These are phyloP conservation scores for Smittium mucronatum DNA, from an alignment of 371 early-diverging fungal species.

Conservation along the genomic window DNA sequence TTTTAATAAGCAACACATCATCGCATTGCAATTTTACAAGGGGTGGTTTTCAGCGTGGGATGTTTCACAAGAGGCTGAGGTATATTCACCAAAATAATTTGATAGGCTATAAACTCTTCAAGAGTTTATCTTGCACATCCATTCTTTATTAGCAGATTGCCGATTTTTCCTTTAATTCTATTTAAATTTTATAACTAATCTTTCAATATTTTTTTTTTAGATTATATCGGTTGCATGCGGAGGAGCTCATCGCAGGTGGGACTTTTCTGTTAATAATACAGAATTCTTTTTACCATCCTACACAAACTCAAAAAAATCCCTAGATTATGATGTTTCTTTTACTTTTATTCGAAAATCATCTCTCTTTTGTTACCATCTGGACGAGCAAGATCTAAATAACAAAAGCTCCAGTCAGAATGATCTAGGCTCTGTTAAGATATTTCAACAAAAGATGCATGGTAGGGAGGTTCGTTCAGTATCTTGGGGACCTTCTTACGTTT, in stretches of 20 bases:
- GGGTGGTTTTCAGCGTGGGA: constrained; percentile 5
- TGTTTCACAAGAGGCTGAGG: constrained; percentile 2
- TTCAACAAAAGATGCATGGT: neutral
- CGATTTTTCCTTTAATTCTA: too few relatives aligned
- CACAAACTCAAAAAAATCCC: neutral
- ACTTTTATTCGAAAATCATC: constrained; percentile 5
- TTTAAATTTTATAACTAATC: neutral
- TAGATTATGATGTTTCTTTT: neutral
- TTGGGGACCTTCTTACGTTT: neutral
- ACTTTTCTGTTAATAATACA: neutral
- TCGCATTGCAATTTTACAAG: neutral
- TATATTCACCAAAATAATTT: too few relatives aligned
- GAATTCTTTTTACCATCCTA: neutral
- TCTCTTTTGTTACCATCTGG: neutral
- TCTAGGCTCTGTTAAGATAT: neutral
- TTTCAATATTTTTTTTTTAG: neutral
- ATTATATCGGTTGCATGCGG: constrained; percentile 3
- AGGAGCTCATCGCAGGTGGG: constrained; percentile 10
- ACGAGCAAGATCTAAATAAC: neutral
- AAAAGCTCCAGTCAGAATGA: neutral
- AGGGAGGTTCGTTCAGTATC: neutral
- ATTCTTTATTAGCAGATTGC: too few relatives aligned
- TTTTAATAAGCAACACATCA: too few relatives aligned
- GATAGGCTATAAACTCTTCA: too few relatives aligned
- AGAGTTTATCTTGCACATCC: too few relatives aligned